Percentiles rank a stretch among this genome's conserved stretches.
These are phyloP conservation scores for Aureobasidium sp. DNA, from an alignment of 2,329 filamentous ascomycete species.

Conservation along the genomic window DNA sequence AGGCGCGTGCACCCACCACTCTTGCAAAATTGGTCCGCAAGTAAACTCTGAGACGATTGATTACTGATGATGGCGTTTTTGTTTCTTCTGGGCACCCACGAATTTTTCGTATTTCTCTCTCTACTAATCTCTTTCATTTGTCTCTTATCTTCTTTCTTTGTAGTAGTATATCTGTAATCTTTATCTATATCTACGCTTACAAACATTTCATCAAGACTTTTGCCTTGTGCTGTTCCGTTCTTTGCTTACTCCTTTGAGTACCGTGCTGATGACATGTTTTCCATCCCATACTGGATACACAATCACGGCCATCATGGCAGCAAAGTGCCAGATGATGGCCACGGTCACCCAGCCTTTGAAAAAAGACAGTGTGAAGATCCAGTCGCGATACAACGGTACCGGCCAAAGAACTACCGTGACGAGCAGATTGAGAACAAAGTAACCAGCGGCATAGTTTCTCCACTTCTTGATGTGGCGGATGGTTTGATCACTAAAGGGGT, in stretches of 20 bases:
- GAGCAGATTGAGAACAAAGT: conserved; percentile 38
- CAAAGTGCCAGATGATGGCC: conserved; percentile 44
- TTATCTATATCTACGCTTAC: not conserved
- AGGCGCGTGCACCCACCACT: not conserved
- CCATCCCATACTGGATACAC: conserved; percentile 45
- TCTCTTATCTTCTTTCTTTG: not conserved
- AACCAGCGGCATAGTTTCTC: conserved; percentile 33
- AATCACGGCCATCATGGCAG: conserved; percentile 40
- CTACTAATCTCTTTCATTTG: not conserved
- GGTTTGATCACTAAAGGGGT: conserved; percentile 36
- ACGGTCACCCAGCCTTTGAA: conserved; percentile 42
- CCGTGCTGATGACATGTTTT: conserved; percentile 33
- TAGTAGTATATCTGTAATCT: not conserved
- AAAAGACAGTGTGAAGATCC: conserved; percentile 42
- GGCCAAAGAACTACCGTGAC: conserved; percentile 45
- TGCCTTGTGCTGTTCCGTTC: not conserved
- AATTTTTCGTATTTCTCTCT: not conserved
- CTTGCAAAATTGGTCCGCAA: conserved; percentile 1
- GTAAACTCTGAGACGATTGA: not conserved
- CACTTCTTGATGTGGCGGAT: conserved; percentile 24
- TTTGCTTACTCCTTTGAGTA: conserved; percentile 21
- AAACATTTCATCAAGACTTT: not conserved
- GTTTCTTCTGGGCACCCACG: not conserved
- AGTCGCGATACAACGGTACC: conserved; percentile 44
- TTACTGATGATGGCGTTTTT: not conserved